Base-by-base conservation (phyloP, 495 filamentous ascomycete genomes). In the Penicillium lividum region DNA sequence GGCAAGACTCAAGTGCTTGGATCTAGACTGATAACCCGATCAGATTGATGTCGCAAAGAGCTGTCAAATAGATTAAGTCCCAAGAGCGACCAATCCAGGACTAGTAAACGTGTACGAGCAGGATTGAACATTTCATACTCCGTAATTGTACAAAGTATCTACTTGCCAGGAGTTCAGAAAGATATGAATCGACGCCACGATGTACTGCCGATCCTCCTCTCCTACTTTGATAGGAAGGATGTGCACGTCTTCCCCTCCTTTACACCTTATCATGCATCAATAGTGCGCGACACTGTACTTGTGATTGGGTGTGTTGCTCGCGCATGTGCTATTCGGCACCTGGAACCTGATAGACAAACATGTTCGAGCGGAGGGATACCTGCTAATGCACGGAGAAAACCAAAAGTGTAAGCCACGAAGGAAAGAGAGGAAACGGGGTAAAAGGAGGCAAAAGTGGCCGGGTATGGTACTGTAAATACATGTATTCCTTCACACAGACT, bases 211-310 rank as follows among this genome's bases (percentile, higher is more conserved):
- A 49, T 49, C 31, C 5, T 10, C 31, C 25, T 6, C 13, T 49
- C 46, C 28, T 31, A 4, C 15, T 40, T 49, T 11, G 13, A 9
- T 16, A 30, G 27, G 46, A 49, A 31, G 13, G 27, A 29, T 29
- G 31, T 30, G 28, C 27, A 49, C 7, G 3, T 6, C 13, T 31
- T 36, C 53, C 16, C 25, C 53, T 44, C 33, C 25, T 22, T n/a
- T 28, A 33, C 51, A 62, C 51, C 51, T 44, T 58, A 58, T 58
- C 60, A 58, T 62, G 60, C 60, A 51, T 58, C 55, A 56, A 58
- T 62, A 62, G 55, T 58, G 42, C n/a, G 25, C 25, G 25, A 25
- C 5, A 22, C 15, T 28, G 33, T n/a, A 43, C 11, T 29, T 11
- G 13, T 45, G 46, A 58, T 58, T 55, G 54, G 56, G 18, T 31